These are phyloP conservation scores for Holtermannia corniformis DNA, from an alignment of 768 basidiomycete species.

Conservation along the genomic window DNA sequence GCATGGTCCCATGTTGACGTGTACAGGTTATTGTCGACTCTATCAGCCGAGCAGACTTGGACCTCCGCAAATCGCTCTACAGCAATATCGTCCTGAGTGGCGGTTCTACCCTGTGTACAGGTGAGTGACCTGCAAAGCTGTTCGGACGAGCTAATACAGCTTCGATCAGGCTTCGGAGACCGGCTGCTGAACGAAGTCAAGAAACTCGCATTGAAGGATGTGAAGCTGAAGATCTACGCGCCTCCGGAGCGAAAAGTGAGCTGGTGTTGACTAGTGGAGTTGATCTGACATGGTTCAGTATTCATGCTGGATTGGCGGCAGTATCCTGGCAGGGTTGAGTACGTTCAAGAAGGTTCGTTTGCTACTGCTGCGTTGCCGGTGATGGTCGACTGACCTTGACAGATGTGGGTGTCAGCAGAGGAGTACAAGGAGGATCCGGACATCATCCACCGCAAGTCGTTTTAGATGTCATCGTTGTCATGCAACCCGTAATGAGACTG, in stretches of 20 bases:
- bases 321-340: constrained; percentile 85
- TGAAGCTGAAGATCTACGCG: constrained; percentile 98
- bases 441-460: constrained; percentile 88
- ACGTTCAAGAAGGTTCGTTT: constrained; percentile 86
- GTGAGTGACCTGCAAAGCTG: constrained; percentile 44
- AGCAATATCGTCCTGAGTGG: constrained; percentile 95
- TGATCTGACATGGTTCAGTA: constrained; percentile 23
- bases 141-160: background rate
- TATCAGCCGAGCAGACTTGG: constrained; percentile 89
- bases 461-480: too few species aligned
- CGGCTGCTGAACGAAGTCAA: constrained; percentile 93
- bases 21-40: constrained; percentile 82
- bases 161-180: constrained; percentile 76
- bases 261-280: constrained; percentile 1
- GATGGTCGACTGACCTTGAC: constrained; percentile 2
- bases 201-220: constrained; percentile 75
- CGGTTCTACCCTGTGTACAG: constrained; percentile 89
- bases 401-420: constrained; percentile 99
- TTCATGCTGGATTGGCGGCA: constrained; percentile 59
- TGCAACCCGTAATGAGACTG: too few species aligned
- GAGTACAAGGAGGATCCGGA: constrained; percentile 99
- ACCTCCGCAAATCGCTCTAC: constrained; percentile 87
- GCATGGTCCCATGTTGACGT: background rate
- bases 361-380: constrained; percentile 2
- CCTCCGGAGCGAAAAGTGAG: constrained; percentile 87